phyloP scores from a whole-genome alignment of 2,329 filamentous ascomycete species.

The Beauveria pseudobassiana region DNA sequence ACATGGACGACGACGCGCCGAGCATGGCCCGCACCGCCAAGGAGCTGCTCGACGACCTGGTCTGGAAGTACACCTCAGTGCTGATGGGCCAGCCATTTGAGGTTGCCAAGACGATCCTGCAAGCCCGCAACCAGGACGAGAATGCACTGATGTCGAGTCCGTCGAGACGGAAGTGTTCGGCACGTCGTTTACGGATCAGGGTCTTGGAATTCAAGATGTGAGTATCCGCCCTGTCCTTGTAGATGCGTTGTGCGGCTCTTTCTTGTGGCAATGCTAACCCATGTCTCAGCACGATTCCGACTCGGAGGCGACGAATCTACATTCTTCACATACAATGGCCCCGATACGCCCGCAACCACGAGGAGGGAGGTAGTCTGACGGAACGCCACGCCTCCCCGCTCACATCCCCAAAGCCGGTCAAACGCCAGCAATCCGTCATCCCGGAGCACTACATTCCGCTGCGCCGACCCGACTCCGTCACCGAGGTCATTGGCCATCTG shows the following conservation, averaged over 20 bases:
- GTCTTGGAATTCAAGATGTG: slow-evolving; percentile 30
- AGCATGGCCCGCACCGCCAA: slow-evolving; percentile 68
- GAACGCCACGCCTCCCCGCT: slow-evolving; percentile 28
- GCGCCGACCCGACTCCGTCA: slow-evolving; percentile 69
- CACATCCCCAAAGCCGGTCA: slow-evolving; percentile 14
- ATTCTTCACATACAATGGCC: slow-evolving; percentile 68
- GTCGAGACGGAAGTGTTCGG: slow-evolving; percentile 18
- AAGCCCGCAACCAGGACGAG: slow-evolving; percentile 58
- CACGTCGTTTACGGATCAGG: slow-evolving; percentile 25
- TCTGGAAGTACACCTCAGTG: slow-evolving; percentile 88
- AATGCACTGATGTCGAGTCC: slow-evolving; percentile 24
- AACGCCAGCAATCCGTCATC: slow-evolving; percentile 26
- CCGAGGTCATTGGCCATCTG: slow-evolving; percentile 78
- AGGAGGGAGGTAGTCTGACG: slow-evolving; percentile 20
- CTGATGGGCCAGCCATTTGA: slow-evolving; percentile 93
- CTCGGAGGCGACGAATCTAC: slow-evolving; percentile 69
- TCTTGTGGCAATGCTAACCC: not conserved
- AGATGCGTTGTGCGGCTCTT: not conserved
- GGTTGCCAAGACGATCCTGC: slow-evolving; percentile 88
- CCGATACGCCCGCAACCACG: slow-evolving; percentile 46
- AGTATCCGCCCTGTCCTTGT: slow-evolving; percentile 8
- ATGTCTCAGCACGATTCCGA: slow-evolving; percentile 45
- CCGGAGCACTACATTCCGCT: slow-evolving; percentile 58
- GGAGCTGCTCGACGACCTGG: slow-evolving; percentile 70
- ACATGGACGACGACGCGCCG: slow-evolving; percentile 68